These are phyloP conservation scores for Tricholoma saponaceum DNA, from an alignment of 768 basidiomycete species.

Conservation along the genomic window DNA sequence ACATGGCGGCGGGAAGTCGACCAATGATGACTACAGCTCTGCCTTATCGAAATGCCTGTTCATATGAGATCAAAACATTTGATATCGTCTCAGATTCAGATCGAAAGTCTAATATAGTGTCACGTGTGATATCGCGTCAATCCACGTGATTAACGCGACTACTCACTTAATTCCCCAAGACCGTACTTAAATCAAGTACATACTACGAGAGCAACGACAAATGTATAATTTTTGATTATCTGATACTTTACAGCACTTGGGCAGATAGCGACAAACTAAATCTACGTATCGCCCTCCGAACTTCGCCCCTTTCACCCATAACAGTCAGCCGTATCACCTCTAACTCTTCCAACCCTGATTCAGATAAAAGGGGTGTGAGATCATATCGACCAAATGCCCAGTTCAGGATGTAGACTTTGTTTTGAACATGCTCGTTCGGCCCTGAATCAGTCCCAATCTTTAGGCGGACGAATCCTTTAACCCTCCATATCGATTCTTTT, in stretches of 20 bases:
- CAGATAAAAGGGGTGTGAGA: conserved; percentile 33
- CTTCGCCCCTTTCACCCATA: conserved; percentile 89
- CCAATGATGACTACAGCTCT: background rate
- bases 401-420: conserved; percentile 58
- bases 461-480: conserved; percentile 82
- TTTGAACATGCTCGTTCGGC: background rate
- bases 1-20: conserved; percentile 25
- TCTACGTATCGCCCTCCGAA: conserved; percentile 49
- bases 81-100: background rate
- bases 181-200: no score
- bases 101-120: conserved; percentile 19
- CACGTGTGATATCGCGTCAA: conserved; percentile 41
- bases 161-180: no score
- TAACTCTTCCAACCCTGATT: conserved; percentile 15
- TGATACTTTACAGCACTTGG: conserved; percentile 17
- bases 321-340: conserved; percentile 65
- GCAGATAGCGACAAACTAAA: conserved; percentile 48
- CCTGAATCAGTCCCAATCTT: conserved; percentile 16
- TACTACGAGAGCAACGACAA: no score
- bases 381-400: conserved; percentile 94
- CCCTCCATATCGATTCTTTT: conserved; percentile 72
- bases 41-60: background rate
- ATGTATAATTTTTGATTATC: background rate
- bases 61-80: conserved; percentile 24
- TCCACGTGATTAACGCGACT: background rate